Conservation (phyloP, 1,139 yeast genomes). For the Candida sp. region DNA sequence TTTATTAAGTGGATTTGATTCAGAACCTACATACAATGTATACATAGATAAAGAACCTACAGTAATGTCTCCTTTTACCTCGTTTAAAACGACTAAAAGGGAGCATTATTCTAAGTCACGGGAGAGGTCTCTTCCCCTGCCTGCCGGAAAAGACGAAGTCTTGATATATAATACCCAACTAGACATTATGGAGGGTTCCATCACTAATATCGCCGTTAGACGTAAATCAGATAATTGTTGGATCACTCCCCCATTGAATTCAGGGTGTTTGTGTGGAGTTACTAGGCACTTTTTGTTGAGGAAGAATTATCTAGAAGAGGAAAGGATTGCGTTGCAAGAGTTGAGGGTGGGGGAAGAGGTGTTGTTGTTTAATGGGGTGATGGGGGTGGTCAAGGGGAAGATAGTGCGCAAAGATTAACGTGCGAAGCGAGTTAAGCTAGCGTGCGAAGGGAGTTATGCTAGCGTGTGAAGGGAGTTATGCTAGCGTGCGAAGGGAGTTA, state of each 20-base stretch:
- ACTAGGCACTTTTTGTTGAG: slow-evolving; percentile 63
- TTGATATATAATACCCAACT: slow-evolving; percentile 59
- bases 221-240: slow-evolving; percentile 47
- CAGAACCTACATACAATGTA: slow-evolving; percentile 47
- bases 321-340: slow-evolving; percentile 38
- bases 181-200: slow-evolving; percentile 78
- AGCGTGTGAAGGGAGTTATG: no score
- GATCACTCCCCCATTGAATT: slow-evolving; percentile 73
- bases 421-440: no score
- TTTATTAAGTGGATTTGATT: slow-evolving; percentile 41
- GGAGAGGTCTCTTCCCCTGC: slow-evolving; percentile 37
- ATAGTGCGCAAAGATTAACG: slow-evolving; percentile 22
- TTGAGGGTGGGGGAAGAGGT: slow-evolving; percentile 62
- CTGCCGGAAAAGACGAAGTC: slow-evolving; percentile 58
- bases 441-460: no score
- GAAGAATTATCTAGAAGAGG: slow-evolving; percentile 56
- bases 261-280: slow-evolving; percentile 89
- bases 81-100: slow-evolving; percentile 83
- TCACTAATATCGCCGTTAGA: slow-evolving; percentile 73
- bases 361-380: slow-evolving; percentile 74
- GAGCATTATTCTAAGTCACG: slow-evolving; percentile 64
- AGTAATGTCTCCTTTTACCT: slow-evolving; percentile 70
- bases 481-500: no score
- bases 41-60: slow-evolving; percentile 56
- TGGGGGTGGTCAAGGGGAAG: slow-evolving; percentile 74